These are phyloP conservation scores for Cercospora sojina DNA, from an alignment of 2,329 filamentous ascomycete species.

Conservation along the genomic window DNA sequence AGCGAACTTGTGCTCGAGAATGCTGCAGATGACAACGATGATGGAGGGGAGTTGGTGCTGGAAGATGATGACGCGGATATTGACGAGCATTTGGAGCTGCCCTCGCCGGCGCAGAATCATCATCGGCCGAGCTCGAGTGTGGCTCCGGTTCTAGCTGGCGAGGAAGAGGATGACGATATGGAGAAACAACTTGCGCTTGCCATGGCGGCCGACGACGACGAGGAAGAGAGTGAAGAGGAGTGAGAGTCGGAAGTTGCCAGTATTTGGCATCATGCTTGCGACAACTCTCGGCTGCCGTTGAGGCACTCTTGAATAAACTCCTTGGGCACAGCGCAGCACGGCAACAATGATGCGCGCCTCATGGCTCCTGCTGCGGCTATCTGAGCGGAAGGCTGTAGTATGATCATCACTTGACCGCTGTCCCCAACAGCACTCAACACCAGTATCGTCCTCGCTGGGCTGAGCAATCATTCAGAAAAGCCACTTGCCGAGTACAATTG, in stretches of 20 bases:
- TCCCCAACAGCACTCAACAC: too few relatives aligned
- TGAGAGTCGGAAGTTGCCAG: background rate
- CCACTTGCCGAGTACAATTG: too few relatives aligned
- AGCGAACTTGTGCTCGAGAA: slow-evolving; percentile 18
- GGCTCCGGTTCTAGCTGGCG: slow-evolving; percentile 18
- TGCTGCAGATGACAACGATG: slow-evolving; percentile 26
- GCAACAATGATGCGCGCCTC: background rate
- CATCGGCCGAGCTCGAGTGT: slow-evolving; percentile 26
- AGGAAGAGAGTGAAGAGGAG: slow-evolving; percentile 49
- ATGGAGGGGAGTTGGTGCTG: slow-evolving; percentile 23
- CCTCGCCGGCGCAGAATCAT: slow-evolving; percentile 33
- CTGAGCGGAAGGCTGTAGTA: background rate
- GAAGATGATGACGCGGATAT: slow-evolving; percentile 39
- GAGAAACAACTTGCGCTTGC: slow-evolving; percentile 47
- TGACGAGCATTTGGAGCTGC: slow-evolving; percentile 33
- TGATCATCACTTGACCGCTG: background rate
- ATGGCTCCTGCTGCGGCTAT: background rate
- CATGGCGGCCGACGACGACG: slow-evolving; percentile 39
- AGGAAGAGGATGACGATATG: slow-evolving; percentile 44
- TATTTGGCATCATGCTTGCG: background rate
- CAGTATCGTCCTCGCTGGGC: background rate
- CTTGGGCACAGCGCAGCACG: background rate
- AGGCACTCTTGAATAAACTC: background rate
- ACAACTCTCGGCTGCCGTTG: background rate
- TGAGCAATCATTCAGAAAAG: background rate